A percentile compares a stretch with the other conserved stretches of the same genome.
Evolutionary conservation across 306 rosid species (phyloP).

Genomic region (Gleditsia sinensis): DNA sequence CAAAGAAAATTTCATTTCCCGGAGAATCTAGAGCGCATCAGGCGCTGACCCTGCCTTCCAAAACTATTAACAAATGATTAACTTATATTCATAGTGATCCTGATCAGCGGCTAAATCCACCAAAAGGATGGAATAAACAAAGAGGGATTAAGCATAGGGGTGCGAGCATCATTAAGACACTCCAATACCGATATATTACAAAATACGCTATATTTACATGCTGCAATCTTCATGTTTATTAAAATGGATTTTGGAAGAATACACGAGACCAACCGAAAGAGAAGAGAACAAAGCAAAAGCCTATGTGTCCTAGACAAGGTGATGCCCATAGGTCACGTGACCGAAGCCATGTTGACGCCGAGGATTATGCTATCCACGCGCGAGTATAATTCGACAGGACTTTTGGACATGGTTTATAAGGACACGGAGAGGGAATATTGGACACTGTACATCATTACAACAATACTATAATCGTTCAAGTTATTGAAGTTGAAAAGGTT

Average conservation of each 20-base stretch:
- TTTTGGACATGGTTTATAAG: slow-evolving; percentile 61
- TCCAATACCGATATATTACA: slow-evolving; percentile 33
- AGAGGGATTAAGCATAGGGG: slow-evolving; percentile 39
- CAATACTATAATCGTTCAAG: slow-evolving; percentile 55
- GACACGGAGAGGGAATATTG: slow-evolving; percentile 98
- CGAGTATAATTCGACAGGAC: slow-evolving; percentile 25
- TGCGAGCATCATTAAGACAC: slow-evolving; percentile 46
- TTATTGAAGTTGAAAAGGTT: slow-evolving; percentile 37
- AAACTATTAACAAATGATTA: slow-evolving; percentile 59
- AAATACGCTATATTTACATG: slow-evolving; percentile 12
- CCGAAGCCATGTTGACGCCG: slow-evolving; percentile 69
- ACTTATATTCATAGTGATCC: slow-evolving; percentile 38
- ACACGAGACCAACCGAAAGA: slow-evolving; percentile 25
- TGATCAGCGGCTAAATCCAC: slow-evolving; percentile 36
- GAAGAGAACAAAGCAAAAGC: slow-evolving; percentile 45
- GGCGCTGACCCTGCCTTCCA: slow-evolving; percentile 97
- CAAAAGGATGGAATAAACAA: slow-evolving; percentile 8
- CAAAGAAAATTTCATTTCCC: slow-evolving; percentile 58
- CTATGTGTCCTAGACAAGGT: slow-evolving; percentile 50
- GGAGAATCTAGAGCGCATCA: slow-evolving; percentile 99
- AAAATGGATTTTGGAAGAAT: not conserved
- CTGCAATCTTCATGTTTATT: slow-evolving; percentile 12
- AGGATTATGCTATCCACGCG: slow-evolving; percentile 53
- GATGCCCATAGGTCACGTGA: slow-evolving; percentile 84
- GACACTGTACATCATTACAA: slow-evolving; percentile 54